Base-by-base conservation (phyloP, 129 eudicot genomes). In the Flaveria trinervia region DNA sequence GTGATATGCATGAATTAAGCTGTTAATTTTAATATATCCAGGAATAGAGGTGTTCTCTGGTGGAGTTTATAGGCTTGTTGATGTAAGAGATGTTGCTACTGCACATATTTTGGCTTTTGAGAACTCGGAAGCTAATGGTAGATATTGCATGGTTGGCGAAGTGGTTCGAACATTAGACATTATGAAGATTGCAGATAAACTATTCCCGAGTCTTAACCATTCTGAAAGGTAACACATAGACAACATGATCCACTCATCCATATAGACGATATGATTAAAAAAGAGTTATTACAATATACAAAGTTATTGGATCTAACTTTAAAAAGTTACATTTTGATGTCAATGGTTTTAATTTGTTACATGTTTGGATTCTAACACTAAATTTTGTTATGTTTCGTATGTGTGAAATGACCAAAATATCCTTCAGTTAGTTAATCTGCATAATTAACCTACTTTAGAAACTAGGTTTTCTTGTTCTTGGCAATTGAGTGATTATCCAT, bases 101-200 rank as follows among this genome's bases (percentile, higher is more conserved):
- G 92, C 82, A 28, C 92, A 85, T 75, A 66, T 88, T 17, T 68
- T 69, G 73, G 92, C 92, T 28, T 83, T 82, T 79, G 89, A 87
- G 80, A 69, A 65, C 49, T 82, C 85, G 23, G 45, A 87, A 9
- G 92, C 92, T 7, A 79, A 71, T 43, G 85, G 86, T 30, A 84
- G 89, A 79, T 84, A 83, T 80, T 79, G 77, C 70, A 41, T 85
- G 59, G 85, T 73, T 41, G 85, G 74, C 50, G 71, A 13, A 26
- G 79, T 80, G 54, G 48, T 69, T 6, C 65, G 70, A 52, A 72
- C 73, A 25, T 61, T 67, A 2, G 85, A 82, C 70, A 60, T 75
- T 28, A 48, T 82, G n/a, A 51, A 77, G 71, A 84, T 73, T 43
- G 20, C 82, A 65, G 55, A 70, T 69, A 76, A 77, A 72, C 76